These are phyloP conservation scores for Filosporella fistucella DNA, from an alignment of 495 filamentous ascomycete genomes.

Conservation along the genomic window DNA sequence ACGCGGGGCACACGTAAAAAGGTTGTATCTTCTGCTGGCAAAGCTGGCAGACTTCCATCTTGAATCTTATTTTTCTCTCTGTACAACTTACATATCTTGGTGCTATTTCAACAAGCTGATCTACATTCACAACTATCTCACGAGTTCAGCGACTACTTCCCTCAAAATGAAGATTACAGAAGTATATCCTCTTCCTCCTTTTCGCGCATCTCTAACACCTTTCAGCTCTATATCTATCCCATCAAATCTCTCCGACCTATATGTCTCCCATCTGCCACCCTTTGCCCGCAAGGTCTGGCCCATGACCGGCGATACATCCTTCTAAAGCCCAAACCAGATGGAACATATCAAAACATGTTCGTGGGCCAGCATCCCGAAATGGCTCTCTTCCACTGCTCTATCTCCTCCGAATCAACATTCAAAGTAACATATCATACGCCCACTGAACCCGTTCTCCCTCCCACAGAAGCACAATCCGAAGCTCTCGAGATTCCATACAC, in stretches of 20 bases:
- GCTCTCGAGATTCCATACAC: slow-evolving; percentile 54
- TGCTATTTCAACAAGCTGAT: no score
- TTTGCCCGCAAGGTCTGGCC: slow-evolving; percentile 61
- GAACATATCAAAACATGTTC: slow-evolving; percentile 57
- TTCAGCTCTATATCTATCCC: slow-evolving; percentile 79
- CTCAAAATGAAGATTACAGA: slow-evolving; percentile 39
- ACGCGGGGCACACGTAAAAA: no score
- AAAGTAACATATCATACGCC: slow-evolving; percentile 51
- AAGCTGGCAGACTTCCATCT: no score
- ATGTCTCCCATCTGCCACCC: slow-evolving; percentile 43
- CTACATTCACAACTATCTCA: no score
- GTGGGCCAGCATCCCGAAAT: slow-evolving; percentile 59
- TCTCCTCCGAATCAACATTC: slow-evolving; percentile 40
- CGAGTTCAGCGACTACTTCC: background rate
- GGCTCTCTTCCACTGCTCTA: slow-evolving; percentile 59
- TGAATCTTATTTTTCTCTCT: no score
- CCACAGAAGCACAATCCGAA: background rate
- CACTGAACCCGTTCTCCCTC: slow-evolving; percentile 5
- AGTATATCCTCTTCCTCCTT: slow-evolving; percentile 26
- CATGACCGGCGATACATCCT: slow-evolving; percentile 82
- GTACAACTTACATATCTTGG: no score
- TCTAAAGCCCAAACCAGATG: slow-evolving; percentile 39
- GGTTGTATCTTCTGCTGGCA: no score
- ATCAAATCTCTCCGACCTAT: slow-evolving; percentile 80
- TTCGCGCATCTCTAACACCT: background rate